These are phyloP conservation scores for Rosa multiflora DNA, from an alignment of 306 rosid species.

Conservation along the genomic window DNA sequence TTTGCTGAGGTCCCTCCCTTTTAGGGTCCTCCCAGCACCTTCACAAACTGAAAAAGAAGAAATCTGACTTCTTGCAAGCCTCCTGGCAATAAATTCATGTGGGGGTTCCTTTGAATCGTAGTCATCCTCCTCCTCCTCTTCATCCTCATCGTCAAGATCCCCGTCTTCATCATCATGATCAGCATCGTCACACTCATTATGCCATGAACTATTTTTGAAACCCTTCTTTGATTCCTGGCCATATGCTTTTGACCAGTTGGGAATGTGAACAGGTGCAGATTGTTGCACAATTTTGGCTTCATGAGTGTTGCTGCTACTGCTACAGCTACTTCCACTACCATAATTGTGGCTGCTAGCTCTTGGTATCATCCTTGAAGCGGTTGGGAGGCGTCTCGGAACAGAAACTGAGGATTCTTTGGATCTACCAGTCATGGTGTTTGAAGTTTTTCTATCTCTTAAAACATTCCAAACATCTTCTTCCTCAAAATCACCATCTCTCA, in stretches of 20 bases:
- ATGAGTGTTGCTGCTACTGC: constrained; percentile 31
- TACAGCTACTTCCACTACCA: constrained; percentile 30
- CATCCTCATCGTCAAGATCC: constrained; percentile 30
- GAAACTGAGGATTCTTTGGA: constrained; percentile 33
- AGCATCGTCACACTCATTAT: constrained; percentile 28
- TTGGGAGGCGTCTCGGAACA: constrained; percentile 37
- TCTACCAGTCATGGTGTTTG: constrained; percentile 20
- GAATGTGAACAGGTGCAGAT: constrained; percentile 79
- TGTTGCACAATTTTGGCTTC: constrained; percentile 49
- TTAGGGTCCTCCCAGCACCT: constrained; percentile 93
- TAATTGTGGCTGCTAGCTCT: constrained; percentile 29
- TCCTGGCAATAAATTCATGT: constrained; percentile 80
- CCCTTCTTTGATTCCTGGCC: constrained; percentile 37
- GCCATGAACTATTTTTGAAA: constrained; percentile 33
- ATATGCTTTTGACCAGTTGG: constrained; percentile 64
- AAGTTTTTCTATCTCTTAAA: constrained; percentile 38
- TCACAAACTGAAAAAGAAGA: constrained; percentile 91
- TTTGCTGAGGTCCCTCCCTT: constrained; percentile 91
- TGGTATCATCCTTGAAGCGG: constrained; percentile 63
- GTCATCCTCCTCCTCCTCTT: constrained; percentile 37
- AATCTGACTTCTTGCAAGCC: constrained; percentile 75
- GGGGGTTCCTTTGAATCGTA: constrained; percentile 59
- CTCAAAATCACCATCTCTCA: constrained; percentile 84
- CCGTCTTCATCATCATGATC: constrained; percentile 17
- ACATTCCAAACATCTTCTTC: constrained; percentile 80